Conservation (phyloP, 2,329 filamentous ascomycete genomes). For the Verticillium nubilum region DNA sequence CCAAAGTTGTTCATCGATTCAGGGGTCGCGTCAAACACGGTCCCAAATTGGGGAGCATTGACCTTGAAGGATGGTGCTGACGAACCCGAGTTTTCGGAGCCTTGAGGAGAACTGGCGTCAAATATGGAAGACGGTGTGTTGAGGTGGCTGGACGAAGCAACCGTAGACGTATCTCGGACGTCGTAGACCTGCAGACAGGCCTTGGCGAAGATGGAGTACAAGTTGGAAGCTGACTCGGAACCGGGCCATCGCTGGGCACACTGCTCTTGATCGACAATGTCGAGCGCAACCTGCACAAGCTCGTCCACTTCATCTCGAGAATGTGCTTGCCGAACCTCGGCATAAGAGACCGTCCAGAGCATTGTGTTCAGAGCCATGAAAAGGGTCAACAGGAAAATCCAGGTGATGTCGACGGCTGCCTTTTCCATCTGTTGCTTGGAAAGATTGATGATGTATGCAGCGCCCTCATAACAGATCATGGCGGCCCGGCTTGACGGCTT, state of each 20-base stretch:
- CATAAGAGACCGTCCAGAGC: conserved; percentile 86
- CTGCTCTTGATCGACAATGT: conserved; percentile 61
- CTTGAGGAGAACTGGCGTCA: conserved; percentile 41
- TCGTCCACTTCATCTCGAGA: conserved; percentile 69
- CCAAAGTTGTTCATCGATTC: conserved; percentile 45
- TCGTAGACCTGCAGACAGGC: conserved; percentile 89
- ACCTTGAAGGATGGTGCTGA: conserved; percentile 20
- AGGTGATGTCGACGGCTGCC: conserved; percentile 77
- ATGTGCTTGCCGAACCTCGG: conserved; percentile 71
- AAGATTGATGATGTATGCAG: conserved; percentile 74
- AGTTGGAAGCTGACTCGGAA: conserved; percentile 73
- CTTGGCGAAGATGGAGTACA: conserved; percentile 80
- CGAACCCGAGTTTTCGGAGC: conserved; percentile 31
- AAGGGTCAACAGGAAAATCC: conserved; percentile 84
- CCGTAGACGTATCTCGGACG: conserved; percentile 37
- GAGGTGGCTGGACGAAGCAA: conserved; percentile 26
- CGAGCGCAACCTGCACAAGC: conserved; percentile 68
- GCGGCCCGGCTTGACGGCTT: conserved; percentile 78
- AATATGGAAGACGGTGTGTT: conserved; percentile 42
- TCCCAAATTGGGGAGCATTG: conserved; percentile 48
- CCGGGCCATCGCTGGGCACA: conserved; percentile 90
- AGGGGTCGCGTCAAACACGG: conserved; percentile 51
- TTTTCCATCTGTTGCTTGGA: conserved; percentile 74
- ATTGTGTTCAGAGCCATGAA: conserved; percentile 91
- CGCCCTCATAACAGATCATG: conserved; percentile 74